A percentile compares a stretch with the other conserved stretches of the same genome.
These are phyloP conservation scores for Dendrocalamus sinicus DNA, from an alignment of 176 grass and related monocot genomes.

Conservation along the genomic window DNA sequence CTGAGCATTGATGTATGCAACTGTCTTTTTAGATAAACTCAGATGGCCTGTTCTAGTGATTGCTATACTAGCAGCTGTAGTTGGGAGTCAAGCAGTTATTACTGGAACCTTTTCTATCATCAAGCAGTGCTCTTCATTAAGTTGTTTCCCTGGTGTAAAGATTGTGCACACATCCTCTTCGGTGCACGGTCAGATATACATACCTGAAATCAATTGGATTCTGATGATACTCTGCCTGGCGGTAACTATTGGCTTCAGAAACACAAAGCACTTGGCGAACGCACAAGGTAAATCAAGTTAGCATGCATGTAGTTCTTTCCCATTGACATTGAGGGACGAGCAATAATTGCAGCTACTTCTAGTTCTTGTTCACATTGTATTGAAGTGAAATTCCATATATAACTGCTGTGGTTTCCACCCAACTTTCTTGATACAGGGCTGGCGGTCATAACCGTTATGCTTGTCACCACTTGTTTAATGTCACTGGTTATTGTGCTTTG, in stretches of 20 bases:
- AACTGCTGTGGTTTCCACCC: background rate
- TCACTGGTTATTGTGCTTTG: conserved; percentile 88
- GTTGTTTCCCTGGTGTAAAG: conserved; percentile 95
- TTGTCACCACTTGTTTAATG: conserved; percentile 98
- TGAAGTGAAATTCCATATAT: background rate
- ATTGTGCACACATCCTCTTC: conserved; percentile 91
- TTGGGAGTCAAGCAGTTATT: conserved; percentile 95
- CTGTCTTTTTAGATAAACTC: conserved; percentile 71
- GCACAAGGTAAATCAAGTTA: conserved; percentile 70
- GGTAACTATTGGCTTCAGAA: conserved; percentile 89
- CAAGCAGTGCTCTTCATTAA: conserved; percentile 90
- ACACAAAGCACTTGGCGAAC: conserved; percentile 86
- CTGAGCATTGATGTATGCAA: conserved; percentile 27
- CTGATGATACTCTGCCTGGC: conserved; percentile 87
- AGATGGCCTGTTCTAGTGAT: conserved; percentile 95
- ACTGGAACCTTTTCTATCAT: conserved; percentile 98
- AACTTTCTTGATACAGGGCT: conserved; percentile 63
- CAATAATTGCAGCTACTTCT: background rate
- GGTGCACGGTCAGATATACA: conserved; percentile 93
- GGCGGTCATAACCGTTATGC: conserved; percentile 95
- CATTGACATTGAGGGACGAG: background rate
- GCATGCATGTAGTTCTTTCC: conserved; percentile 1
- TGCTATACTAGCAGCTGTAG: conserved; percentile 90
- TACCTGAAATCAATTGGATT: conserved; percentile 97
- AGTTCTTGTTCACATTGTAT: background rate